Evolutionary conservation across 495 filamentous ascomycete species (phyloP).

Genomic region (Podospora didyma): DNA sequence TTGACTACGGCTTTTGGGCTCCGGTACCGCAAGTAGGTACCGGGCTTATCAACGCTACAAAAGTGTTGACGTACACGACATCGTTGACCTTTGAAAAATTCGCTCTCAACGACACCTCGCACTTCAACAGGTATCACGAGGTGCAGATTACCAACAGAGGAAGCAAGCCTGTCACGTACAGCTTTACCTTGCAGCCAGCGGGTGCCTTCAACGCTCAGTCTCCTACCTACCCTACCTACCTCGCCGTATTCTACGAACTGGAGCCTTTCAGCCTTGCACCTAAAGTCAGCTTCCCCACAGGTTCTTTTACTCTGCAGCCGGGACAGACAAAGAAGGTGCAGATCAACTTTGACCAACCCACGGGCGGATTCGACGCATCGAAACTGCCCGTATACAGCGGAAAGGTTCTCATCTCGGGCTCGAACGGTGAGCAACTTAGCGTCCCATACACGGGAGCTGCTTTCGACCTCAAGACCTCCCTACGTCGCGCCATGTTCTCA

Average conservation of each 20-base stretch:
- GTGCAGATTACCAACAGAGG: conserved; percentile 42
- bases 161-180: conserved; percentile 28
- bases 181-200: conserved; percentile 23
- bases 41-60: conserved; percentile 44
- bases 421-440: conserved; percentile 28
- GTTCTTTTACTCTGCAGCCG: conserved; percentile 9
- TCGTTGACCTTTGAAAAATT: conserved; percentile 34
- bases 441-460: conserved; percentile 28
- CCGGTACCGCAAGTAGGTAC: conserved; percentile 45
- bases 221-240: background rate
- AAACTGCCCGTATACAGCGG: conserved; percentile 34
- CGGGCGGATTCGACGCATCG: conserved; percentile 8
- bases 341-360: conserved; percentile 25
- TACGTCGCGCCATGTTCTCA: conserved; percentile 6
- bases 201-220: conserved; percentile 15
- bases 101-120: conserved; percentile 41
- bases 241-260: conserved; percentile 1
- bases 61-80: conserved; percentile 37
- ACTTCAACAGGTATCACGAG: conserved; percentile 30
- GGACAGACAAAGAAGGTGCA: conserved; percentile 23
- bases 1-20: conserved; percentile 26
- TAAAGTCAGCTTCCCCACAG: conserved; percentile 5
- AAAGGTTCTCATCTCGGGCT: conserved; percentile 29
- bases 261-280: conserved; percentile 10
- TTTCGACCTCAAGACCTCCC: conserved; percentile 14